Percentiles rank a stretch among this genome's conserved stretches.
Evolutionary conservation across 495 filamentous ascomycete genomes (phyloP).

Genomic region (Neurospora sp.): DNA sequence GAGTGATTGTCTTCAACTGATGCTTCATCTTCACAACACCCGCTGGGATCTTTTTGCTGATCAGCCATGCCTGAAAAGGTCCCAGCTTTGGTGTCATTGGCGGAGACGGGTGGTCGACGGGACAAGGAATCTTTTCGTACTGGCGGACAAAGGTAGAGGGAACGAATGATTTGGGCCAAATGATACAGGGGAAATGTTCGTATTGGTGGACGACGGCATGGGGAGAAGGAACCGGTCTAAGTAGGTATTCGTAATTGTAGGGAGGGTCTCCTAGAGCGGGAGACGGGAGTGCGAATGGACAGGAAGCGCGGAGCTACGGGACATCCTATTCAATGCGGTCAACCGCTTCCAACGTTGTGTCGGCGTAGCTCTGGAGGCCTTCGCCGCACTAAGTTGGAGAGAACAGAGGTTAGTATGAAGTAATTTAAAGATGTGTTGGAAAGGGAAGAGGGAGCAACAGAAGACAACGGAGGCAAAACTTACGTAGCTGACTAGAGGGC

Average conservation of each 20-base stretch:
- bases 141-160: neutral
- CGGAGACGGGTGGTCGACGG: neutral
- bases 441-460: neutral
- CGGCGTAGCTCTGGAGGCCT: conserved; percentile 69
- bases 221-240: neutral
- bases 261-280: neutral
- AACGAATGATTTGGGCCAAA: neutral
- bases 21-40: no score
- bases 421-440: neutral
- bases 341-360: conserved; percentile 23
- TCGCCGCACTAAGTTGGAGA: conserved; percentile 62
- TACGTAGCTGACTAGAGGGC: conserved; percentile 92
- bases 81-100: neutral
- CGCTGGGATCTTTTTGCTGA: neutral
- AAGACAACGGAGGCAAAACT: conserved; percentile 27
- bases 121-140: neutral
- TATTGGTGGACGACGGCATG: neutral
- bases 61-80: neutral
- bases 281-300: neutral
- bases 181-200: neutral
- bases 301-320: neutral
- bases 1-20: no score
- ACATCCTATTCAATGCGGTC: neutral
- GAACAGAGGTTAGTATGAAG: conserved; percentile 22
- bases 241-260: neutral